Base-by-base conservation (phyloP, 495 filamentous ascomycete species). In the Daldinia concentrica region DNA sequence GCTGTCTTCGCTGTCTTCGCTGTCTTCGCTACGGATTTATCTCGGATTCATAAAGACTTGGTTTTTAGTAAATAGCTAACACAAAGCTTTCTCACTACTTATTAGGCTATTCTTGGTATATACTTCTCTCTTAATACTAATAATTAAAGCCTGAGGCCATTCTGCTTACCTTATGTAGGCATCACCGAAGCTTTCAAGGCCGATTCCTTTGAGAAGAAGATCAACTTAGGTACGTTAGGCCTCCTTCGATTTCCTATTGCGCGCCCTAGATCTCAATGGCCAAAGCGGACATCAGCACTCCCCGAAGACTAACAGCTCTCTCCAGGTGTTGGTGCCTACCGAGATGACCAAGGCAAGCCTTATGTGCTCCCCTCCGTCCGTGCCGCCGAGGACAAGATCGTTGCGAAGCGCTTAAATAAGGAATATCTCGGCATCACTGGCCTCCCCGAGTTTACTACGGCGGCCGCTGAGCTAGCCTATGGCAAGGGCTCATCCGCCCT, bases 101-200 rank as follows among this genome's bases (percentile, higher is more conserved):
- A 39, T 41, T 79, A 95, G 91, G 92, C 91, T 52, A 94, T 95
- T 82, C 87, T 94, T 27, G 90, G 89, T 90, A 85, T 81, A 85
- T 74, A 61, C 17, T 17, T 45, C 17, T 24, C 65, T 45, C 29
- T 41, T 58, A 61, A 41, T 26, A 43, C 34, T 0, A 41, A 17
- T 17, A 43, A 66, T 62, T 32, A 57, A 60, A 50, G 34, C 14
- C 29, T 30, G 11, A 29, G 24, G 69, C 48, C 51, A 71, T 71
- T 27, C 62, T 69, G 51, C 41, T 64, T 11, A 57, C 56, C 34
- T 9, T 41, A 56, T 72, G 32, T 70, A 87, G 95, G 95, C 84
- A 96, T 99, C 84, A 98, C 95, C 58, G 95, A 99, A 84, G 95
- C 95, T 57, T 99, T 95, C 91, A 99, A 98, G 87, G 93, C 94